Percentiles rank a stretch among this genome's conserved stretches.
Conservation (phyloP, 2,329 filamentous ascomycete species). For the Lecanosticta acicola region DNA sequence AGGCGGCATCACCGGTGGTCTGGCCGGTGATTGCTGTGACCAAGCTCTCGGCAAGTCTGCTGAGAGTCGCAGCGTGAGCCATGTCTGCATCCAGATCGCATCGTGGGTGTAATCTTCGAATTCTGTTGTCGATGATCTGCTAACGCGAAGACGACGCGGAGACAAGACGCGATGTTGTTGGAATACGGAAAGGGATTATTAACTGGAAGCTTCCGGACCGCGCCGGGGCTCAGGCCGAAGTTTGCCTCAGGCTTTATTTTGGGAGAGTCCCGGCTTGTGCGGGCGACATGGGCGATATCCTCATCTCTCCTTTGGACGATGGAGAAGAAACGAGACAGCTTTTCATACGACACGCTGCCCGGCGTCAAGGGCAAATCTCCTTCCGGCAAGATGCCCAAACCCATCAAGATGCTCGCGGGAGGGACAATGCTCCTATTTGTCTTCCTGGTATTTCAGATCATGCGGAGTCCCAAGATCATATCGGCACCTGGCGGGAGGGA, state of each 20-base stretch:
- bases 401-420: constrained; percentile 72
- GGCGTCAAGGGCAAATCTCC: constrained; percentile 3
- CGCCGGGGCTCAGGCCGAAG: not conserved
- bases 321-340: constrained; percentile 8
- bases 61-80: constrained; percentile 63
- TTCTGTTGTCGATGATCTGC: not conserved
- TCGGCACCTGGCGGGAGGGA: constrained; percentile 29
- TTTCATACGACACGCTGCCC: constrained; percentile 15
- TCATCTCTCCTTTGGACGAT: not conserved
- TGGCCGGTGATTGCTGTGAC: constrained; percentile 58
- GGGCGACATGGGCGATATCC: not conserved
- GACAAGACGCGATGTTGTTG: no score
- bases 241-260: not conserved
- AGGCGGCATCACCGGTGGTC: constrained; percentile 21
- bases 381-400: constrained; percentile 74
- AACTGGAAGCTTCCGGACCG: not conserved
- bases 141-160: constrained; percentile 1
- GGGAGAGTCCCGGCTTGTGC: not conserved
- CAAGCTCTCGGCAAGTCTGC: constrained; percentile 63
- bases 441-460: constrained; percentile 72
- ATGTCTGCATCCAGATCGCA: constrained; percentile 41
- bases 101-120: not conserved
- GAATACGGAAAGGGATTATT: no score
- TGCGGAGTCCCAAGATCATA: constrained; percentile 50
- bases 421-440: constrained; percentile 67